Conservation (phyloP, 2,329 filamentous ascomycete species). For the Clarireedia hainanense region DNA sequence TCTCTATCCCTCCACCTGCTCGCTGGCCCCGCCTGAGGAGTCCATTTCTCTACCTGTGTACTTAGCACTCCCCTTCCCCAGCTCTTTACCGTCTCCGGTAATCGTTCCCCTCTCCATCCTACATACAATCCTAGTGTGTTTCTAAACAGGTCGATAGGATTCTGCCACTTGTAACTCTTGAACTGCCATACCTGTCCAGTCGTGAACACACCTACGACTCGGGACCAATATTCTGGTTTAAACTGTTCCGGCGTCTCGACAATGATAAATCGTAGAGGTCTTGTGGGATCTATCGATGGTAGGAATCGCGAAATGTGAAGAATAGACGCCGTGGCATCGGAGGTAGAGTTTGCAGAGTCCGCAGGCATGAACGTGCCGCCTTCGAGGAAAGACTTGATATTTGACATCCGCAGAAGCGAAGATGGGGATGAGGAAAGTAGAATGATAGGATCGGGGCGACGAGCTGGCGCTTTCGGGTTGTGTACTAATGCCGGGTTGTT, state of each 20-base stretch:
- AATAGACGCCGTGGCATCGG: slow-evolving; percentile 64
- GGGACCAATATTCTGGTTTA: slow-evolving; percentile 95
- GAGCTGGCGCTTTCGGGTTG: slow-evolving; percentile 43
- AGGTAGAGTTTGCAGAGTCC: slow-evolving; percentile 52
- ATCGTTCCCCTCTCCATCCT: slow-evolving; percentile 79
- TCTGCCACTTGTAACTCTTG: slow-evolving; percentile 94
- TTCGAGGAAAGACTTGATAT: slow-evolving; percentile 90
- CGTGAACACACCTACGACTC: slow-evolving; percentile 93
- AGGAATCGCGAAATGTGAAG: slow-evolving; percentile 76
- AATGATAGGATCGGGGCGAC: slow-evolving; percentile 77
- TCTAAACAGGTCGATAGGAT: slow-evolving; percentile 79
- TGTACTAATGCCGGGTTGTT: slow-evolving; percentile 42
- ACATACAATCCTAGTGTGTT: slow-evolving; percentile 84
- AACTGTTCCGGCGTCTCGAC: slow-evolving; percentile 91
- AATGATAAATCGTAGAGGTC: slow-evolving; percentile 85
- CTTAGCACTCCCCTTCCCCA: slow-evolving; percentile 82
- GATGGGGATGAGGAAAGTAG: slow-evolving; percentile 93
- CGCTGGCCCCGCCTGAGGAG: slow-evolving; percentile 38
- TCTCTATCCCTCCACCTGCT: slow-evolving; percentile 78
- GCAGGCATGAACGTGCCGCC: slow-evolving; percentile 73
- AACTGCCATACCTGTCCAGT: slow-evolving; percentile 98
- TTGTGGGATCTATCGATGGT: slow-evolving; percentile 59
- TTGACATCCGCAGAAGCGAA: slow-evolving; percentile 87
- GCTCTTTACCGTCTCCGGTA: slow-evolving; percentile 67
- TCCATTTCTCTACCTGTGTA: slow-evolving; percentile 80